Percentiles rank a stretch among this genome's conserved stretches.
Conservation (phyloP, 495 filamentous ascomycete genomes). For the Lasiosphaeria hispida region DNA sequence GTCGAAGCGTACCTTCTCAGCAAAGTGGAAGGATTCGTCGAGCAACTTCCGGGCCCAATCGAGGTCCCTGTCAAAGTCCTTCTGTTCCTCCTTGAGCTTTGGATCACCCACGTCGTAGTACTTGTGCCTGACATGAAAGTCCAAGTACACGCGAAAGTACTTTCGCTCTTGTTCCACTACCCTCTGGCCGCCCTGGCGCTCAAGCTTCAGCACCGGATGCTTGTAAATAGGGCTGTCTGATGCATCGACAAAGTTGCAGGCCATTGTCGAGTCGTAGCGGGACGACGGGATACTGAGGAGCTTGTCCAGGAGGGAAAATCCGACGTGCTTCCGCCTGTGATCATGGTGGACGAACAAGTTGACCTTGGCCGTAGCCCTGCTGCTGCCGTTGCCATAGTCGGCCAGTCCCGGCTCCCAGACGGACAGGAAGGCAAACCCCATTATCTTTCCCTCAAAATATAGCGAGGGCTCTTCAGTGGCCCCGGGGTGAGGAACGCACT, state of each 20-base stretch:
- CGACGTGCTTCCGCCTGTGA: conserved; percentile 34
- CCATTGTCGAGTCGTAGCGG: conserved; percentile 19
- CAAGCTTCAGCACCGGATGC: not conserved
- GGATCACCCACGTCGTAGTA: not conserved
- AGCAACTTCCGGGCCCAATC: conserved; percentile 31
- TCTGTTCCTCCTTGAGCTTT: conserved; percentile 13
- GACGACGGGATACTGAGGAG: conserved; percentile 29
- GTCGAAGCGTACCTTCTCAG: conserved; percentile 18
- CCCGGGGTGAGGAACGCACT: not conserved
- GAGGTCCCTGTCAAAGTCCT: conserved; percentile 20
- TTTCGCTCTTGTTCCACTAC: conserved; percentile 19
- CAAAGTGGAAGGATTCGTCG: conserved; percentile 24
- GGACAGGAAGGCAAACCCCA: conserved; percentile 38
- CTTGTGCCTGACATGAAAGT: conserved; percentile 25
- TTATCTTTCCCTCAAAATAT: conserved; percentile 14
- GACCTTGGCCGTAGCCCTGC: conserved; percentile 28
- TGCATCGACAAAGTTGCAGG: conserved; percentile 33
- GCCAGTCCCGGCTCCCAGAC: conserved; percentile 26
- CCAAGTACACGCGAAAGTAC: conserved; percentile 27
- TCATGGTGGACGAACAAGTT: conserved; percentile 36
- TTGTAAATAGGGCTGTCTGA: conserved; percentile 21
- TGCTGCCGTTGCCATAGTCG: conserved; percentile 18
- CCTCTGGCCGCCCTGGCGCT: not conserved
- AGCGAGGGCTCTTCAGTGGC: not conserved
- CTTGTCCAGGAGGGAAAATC: conserved; percentile 37